Conservation (phyloP, 257 asterid species). For the Prunella vulgaris region DNA sequence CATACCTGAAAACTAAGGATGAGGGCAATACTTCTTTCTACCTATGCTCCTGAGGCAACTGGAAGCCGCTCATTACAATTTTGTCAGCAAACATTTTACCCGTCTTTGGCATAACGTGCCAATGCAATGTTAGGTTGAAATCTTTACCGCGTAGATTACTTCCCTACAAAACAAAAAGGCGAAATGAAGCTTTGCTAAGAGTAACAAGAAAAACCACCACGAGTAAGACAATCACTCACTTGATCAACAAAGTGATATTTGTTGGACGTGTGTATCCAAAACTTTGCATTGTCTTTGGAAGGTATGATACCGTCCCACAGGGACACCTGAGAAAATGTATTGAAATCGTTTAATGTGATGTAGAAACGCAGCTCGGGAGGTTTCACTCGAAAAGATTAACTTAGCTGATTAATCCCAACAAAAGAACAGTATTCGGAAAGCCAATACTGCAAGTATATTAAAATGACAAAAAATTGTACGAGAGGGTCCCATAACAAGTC, state of each 20-base stretch:
- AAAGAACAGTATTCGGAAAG: not conserved
- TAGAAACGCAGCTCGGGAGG: not conserved
- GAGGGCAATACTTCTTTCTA: not conserved
- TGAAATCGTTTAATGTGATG: not conserved
- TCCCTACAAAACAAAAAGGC: conserved; percentile 39
- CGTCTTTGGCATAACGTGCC: conserved; percentile 94
- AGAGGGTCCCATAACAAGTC: no score
- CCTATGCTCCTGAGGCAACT: conserved; percentile 3
- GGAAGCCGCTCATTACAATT: conserved; percentile 18
- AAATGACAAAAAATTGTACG: no score
- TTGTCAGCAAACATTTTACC: conserved; percentile 83
- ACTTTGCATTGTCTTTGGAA: conserved; percentile 48
- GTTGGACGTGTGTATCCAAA: conserved; percentile 55
- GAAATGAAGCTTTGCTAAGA: not conserved
- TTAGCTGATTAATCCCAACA: no score
- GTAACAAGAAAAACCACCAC: not conserved
- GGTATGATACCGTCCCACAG: conserved; percentile 76
- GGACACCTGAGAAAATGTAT: conserved; percentile 41
- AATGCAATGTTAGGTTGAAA: conserved; percentile 76
- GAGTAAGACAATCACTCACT: conserved; percentile 22
- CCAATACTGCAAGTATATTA: not conserved
- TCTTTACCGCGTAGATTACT: conserved; percentile 77
- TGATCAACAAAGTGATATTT: conserved; percentile 64
- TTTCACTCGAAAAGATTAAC: not conserved
- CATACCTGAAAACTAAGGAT: not conserved